Evolutionary conservation across 1,139 yeast genomes (phyloP).

Genomic region (Zhuliangozyma blackwelliae): DNA sequence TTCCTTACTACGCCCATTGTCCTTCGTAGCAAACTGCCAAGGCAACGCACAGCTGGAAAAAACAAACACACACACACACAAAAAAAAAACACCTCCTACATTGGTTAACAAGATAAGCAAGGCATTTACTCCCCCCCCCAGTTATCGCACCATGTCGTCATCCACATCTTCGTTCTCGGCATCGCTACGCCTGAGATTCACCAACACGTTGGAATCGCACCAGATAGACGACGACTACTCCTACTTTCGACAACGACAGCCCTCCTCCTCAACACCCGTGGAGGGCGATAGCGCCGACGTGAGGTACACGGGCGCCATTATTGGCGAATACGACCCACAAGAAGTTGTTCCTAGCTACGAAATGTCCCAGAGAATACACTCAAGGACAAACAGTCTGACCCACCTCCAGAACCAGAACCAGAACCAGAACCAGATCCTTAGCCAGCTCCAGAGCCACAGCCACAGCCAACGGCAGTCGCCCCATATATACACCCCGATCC

Average conservation of each 20-base stretch:
- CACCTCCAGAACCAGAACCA: no score
- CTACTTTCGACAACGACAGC: neutral
- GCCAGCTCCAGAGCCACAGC: neutral
- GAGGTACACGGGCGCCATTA: neutral
- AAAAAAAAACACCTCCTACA: no score
- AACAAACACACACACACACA: no score
- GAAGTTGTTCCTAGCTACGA: slow-evolving; percentile 46
- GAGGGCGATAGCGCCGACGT: neutral
- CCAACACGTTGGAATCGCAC: slow-evolving; percentile 29
- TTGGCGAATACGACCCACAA: slow-evolving; percentile 24
- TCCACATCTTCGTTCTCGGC: slow-evolving; percentile 10
- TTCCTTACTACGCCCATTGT: no score
- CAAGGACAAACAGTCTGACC: slow-evolving; percentile 3
- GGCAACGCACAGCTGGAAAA: no score
- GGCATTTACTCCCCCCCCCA: no score
- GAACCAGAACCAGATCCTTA: no score
- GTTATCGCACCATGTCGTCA: no score
- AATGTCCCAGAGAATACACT: slow-evolving; percentile 36
- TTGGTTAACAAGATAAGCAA: no score
- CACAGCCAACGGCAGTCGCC: slow-evolving; percentile 6
- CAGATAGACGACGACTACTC: slow-evolving; percentile 36
- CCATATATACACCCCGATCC: slow-evolving; percentile 11
- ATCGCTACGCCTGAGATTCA: slow-evolving; percentile 24
- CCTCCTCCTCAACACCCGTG: neutral
- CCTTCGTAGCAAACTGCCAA: no score